Evolutionary conservation across 306 rosid species (phyloP).

Genomic region (Citrullus colocynthis): DNA sequence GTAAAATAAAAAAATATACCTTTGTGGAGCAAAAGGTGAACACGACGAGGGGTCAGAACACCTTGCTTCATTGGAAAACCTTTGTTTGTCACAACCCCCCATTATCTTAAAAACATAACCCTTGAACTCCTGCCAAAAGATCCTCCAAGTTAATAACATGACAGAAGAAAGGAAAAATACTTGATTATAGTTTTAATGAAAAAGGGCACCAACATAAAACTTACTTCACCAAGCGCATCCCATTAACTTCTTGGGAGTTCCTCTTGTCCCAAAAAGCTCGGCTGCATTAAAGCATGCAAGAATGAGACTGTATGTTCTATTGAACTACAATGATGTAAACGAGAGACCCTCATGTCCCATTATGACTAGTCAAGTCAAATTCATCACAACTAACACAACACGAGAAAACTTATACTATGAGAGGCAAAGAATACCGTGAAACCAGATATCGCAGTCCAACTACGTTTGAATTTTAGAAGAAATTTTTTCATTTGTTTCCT

Average conservation of each 20-base stretch:
- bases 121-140: slow-evolving; percentile 27
- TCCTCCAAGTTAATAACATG: neutral
- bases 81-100: slow-evolving; percentile 56
- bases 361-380: neutral
- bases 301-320: neutral
- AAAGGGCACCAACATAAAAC: too few relatives aligned
- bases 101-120: slow-evolving; percentile 44
- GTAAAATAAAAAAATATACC: slow-evolving; percentile 4
- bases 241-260: slow-evolving; percentile 51
- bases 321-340: neutral
- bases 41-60: slow-evolving; percentile 41
- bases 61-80: slow-evolving; percentile 59
- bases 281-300: neutral
- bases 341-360: neutral
- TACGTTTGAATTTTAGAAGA: neutral
- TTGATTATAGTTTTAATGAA: neutral
- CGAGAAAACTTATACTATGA: neutral
- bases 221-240: slow-evolving; percentile 53
- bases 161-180: neutral
- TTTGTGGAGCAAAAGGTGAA: slow-evolving; percentile 36
- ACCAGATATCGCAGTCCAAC: neutral
- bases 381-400: neutral
- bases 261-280: slow-evolving; percentile 51
- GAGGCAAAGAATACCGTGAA: neutral
- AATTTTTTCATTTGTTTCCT: neutral